phyloP scores from a whole-genome alignment of 441 rosid genomes.

The Erysimum cheiri region DNA sequence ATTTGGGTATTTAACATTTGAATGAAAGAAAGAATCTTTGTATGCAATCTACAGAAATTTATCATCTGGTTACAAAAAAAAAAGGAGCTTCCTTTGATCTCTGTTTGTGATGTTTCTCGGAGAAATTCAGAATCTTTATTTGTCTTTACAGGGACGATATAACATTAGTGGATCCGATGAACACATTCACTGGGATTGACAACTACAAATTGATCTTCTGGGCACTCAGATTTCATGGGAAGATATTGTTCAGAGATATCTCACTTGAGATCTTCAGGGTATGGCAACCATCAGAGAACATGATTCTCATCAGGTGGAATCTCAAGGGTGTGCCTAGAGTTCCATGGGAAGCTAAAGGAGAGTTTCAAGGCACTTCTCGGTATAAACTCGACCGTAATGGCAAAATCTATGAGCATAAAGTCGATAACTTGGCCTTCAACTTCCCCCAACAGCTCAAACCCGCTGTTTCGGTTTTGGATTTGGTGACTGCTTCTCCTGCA shows the following conservation, averaged over 20 bases:
- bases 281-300: constrained; percentile 97
- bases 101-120: constrained; percentile 17
- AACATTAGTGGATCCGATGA: constrained; percentile 82
- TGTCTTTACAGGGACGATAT: constrained; percentile 72
- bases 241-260: constrained; percentile 80
- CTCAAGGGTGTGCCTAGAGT: constrained; percentile 88
- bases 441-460: constrained; percentile 82
- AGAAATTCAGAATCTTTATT: constrained; percentile 12
- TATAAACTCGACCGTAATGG: constrained; percentile 91
- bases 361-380: constrained; percentile 91
- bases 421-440: constrained; percentile 90
- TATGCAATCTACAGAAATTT: constrained; percentile 7
- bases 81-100: constrained; percentile 26
- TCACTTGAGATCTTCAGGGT: constrained; percentile 78
- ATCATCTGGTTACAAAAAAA: constrained; percentile 28
- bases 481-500: constrained; percentile 83
- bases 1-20: constrained; percentile 35
- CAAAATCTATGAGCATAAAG: constrained; percentile 86
- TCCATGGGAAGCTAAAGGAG: constrained; percentile 96
- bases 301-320: constrained; percentile 90
- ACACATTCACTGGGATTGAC: constrained; percentile 78
- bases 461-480: constrained; percentile 79
- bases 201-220: constrained; percentile 87
- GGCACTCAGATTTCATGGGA: constrained; percentile 91
- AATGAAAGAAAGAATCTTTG: constrained; percentile 22